Evolutionary conservation across 2,329 filamentous ascomycete genomes (phyloP).

Genomic region (Botrytis hyacinthi): DNA sequence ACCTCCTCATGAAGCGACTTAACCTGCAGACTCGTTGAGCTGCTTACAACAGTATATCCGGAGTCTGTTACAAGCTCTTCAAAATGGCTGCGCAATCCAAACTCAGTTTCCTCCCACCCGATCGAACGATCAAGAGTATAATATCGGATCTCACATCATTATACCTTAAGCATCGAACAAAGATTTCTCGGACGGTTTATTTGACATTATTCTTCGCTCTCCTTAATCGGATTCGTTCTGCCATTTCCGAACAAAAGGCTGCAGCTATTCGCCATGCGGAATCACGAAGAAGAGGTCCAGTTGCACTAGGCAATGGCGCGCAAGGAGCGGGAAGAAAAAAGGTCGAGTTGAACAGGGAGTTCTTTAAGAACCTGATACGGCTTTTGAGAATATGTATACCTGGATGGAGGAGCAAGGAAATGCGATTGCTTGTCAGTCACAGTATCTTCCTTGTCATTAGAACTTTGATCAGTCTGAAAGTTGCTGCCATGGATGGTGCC

Average conservation of each 20-base stretch:
- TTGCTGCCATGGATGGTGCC: conserved; percentile 91
- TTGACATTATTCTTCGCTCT: conserved; percentile 77
- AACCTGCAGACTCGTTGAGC: conserved; percentile 13
- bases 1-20: conserved; percentile 13
- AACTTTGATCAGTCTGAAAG: conserved; percentile 91
- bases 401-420: conserved; percentile 84
- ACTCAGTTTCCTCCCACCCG: conserved; percentile 63
- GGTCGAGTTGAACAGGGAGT: conserved; percentile 89
- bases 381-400: conserved; percentile 86
- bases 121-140: conserved; percentile 63
- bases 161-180: conserved; percentile 76
- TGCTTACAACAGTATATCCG: conserved; percentile 11
- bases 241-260: conserved; percentile 89
- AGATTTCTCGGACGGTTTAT: conserved; percentile 81
- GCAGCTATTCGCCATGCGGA: conserved; percentile 68
- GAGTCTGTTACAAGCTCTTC: conserved; percentile 6
- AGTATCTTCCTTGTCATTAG: conserved; percentile 88
- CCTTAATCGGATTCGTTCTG: conserved; percentile 83
- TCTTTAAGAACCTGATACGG: conserved; percentile 64
- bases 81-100: conserved; percentile 76
- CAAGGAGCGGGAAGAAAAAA: conserved; percentile 59
- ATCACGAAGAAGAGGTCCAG: conserved; percentile 52
- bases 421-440: conserved; percentile 81
- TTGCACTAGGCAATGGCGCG: conserved; percentile 41
- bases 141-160: conserved; percentile 66